These are phyloP conservation scores for Aspergillus versicolor DNA, from an alignment of 2,329 filamentous ascomycete species.

Conservation along the genomic window DNA sequence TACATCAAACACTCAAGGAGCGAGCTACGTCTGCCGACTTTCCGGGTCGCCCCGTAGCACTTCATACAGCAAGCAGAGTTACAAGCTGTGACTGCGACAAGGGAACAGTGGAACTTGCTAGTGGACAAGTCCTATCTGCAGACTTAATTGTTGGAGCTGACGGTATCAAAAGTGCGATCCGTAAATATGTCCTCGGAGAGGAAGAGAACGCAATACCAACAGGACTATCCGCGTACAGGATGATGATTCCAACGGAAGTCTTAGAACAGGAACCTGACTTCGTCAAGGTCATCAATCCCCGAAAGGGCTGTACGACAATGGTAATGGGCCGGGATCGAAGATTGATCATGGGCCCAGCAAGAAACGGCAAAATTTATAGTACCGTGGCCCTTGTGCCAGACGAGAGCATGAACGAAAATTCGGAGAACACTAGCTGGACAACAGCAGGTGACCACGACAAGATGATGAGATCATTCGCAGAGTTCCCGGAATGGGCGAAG, in stretches of 20 bases:
- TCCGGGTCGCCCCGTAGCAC: background rate
- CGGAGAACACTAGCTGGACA: constrained; percentile 6
- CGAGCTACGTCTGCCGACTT: background rate
- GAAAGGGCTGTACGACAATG: constrained; percentile 46
- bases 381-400: constrained; percentile 49
- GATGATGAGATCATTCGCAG: constrained; percentile 8
- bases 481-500: constrained; percentile 7
- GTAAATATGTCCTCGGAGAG: background rate
- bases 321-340: constrained; percentile 44
- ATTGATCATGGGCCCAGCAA: constrained; percentile 48
- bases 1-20: constrained; percentile 22
- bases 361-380: constrained; percentile 43
- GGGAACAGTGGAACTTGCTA: constrained; percentile 8
- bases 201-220: constrained; percentile 3
- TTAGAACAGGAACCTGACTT: constrained; percentile 19
- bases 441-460: constrained; percentile 6
- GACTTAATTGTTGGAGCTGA: constrained; percentile 33
- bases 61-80: background rate
- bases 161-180: constrained; percentile 22
- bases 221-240: constrained; percentile 10
- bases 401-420: constrained; percentile 10
- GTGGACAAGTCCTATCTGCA: constrained; percentile 15
- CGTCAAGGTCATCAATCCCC: constrained; percentile 33
- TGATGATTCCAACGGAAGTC: constrained; percentile 5
- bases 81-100: constrained; percentile 3